These are phyloP conservation scores for Eleusine coracana DNA, from an alignment of 176 grass and related monocot species.

Conservation along the genomic window DNA sequence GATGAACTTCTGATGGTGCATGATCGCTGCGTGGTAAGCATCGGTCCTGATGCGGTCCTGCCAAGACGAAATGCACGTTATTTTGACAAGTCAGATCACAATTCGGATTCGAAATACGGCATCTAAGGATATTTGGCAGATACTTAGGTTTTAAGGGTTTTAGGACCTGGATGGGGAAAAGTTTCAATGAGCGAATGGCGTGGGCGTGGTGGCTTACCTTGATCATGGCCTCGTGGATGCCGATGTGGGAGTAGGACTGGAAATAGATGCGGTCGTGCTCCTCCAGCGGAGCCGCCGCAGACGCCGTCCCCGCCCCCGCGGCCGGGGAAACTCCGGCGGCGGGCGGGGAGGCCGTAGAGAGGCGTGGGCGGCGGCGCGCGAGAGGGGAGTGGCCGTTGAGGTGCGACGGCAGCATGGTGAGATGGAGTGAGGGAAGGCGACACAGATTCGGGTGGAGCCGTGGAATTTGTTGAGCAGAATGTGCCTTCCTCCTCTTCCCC, in stretches of 20 bases:
- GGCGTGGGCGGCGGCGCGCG: constrained; percentile 54
- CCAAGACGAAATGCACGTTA: background rate
- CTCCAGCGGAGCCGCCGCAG: constrained; percentile 29
- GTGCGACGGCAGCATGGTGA: constrained; percentile 61
- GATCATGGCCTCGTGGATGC: constrained; percentile 87
- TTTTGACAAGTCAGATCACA: background rate
- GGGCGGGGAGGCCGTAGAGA: constrained; percentile 35
- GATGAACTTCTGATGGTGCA: constrained; percentile 80
- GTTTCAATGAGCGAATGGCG: constrained; percentile 3
- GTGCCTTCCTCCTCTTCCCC: background rate
- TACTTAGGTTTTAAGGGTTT: constrained; percentile 37
- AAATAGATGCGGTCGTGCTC: constrained; percentile 78
- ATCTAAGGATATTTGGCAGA: background rate
- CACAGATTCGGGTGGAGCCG: constrained; percentile 13
- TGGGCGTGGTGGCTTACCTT: constrained; percentile 42
- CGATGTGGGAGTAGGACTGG: constrained; percentile 80
- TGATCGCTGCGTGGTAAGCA: constrained; percentile 69
- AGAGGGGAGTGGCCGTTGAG: constrained; percentile 62
- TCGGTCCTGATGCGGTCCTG: constrained; percentile 88
- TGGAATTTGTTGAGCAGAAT: constrained; percentile 17
- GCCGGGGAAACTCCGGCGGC: constrained; percentile 8
- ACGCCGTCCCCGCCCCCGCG: background rate
- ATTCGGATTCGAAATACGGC: background rate
- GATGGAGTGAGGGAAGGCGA: background rate
- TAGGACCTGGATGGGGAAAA: background rate